Percentiles rank a stretch among this genome's conserved stretches.
These are phyloP conservation scores for Orbilia oligospora DNA, from an alignment of 2,329 filamentous ascomycete species.

Conservation along the genomic window DNA sequence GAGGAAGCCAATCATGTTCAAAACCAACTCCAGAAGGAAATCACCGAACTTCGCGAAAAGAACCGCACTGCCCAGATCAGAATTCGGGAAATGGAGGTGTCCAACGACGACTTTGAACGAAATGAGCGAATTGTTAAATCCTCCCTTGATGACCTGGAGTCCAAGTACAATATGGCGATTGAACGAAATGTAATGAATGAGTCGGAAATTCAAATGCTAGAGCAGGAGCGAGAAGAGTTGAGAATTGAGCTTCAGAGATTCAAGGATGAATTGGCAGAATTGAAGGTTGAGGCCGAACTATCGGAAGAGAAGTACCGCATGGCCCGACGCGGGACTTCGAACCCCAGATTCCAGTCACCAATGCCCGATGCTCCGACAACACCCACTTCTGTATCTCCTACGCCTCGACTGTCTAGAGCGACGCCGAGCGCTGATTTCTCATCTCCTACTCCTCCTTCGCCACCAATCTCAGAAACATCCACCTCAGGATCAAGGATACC, in stretches of 20 bases:
- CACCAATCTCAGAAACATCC: slow-evolving; percentile 90
- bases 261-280: slow-evolving; percentile 89
- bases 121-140: slow-evolving; percentile 96
- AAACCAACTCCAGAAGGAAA: slow-evolving; percentile 91
- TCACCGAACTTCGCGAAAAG: slow-evolving; percentile 87
- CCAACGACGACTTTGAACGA: slow-evolving; percentile 97
- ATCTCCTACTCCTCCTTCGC: slow-evolving; percentile 87
- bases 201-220: slow-evolving; percentile 90
- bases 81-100: slow-evolving; percentile 94
- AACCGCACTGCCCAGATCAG: slow-evolving; percentile 85
- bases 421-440: slow-evolving; percentile 74
- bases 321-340: slow-evolving; percentile 65
- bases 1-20: slow-evolving; percentile 87
- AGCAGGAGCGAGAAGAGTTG: slow-evolving; percentile 89
- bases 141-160: slow-evolving; percentile 95
- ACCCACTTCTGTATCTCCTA: slow-evolving; percentile 86
- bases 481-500: slow-evolving; percentile 73
- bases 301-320: slow-evolving; percentile 83
- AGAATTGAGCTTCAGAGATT: slow-evolving; percentile 92
- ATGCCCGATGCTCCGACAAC: slow-evolving; percentile 83
- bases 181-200: slow-evolving; percentile 94
- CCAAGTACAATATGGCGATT: slow-evolving; percentile 94
- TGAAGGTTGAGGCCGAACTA: slow-evolving; percentile 95
- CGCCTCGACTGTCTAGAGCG: slow-evolving; percentile 74
- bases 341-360: slow-evolving; percentile 74